Conservation (phyloP, 2,329 filamentous ascomycete genomes). For the Botrytis byssoidea region DNA sequence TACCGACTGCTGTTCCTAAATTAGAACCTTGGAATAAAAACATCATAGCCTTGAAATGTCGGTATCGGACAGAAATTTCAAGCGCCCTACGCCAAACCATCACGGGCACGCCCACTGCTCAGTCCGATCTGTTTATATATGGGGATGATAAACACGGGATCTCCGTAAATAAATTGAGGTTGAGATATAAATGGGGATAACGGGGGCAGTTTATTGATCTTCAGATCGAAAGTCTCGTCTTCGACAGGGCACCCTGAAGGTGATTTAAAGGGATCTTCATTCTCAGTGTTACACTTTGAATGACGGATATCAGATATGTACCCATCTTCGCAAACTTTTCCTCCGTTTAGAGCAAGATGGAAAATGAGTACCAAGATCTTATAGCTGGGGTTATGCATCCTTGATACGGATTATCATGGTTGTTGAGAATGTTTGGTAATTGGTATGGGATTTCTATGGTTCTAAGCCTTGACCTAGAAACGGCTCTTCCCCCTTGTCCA, state of each 20-base stretch:
- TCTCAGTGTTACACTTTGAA: neutral
- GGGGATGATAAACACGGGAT: conserved; percentile 16
- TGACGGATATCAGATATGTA: neutral
- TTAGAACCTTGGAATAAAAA: neutral
- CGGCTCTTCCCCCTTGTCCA: conserved; percentile 19
- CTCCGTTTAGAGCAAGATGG: neutral
- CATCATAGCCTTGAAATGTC: neutral
- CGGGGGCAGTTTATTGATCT: conserved; percentile 14
- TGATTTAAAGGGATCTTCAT: conserved; percentile 4
- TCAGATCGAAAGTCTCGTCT: conserved; percentile 16
- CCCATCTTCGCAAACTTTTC: neutral
- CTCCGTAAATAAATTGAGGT: conserved; percentile 16
- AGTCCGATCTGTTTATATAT: conserved; percentile 4
- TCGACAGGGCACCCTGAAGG: conserved; percentile 3
- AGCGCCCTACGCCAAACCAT: neutral
- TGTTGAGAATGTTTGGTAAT: neutral
- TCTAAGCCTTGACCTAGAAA: conserved; percentile 17
- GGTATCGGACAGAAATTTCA: neutral
- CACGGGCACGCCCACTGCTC: conserved; percentile 2
- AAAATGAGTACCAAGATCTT: conserved; percentile 10
- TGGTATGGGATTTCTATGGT: neutral
- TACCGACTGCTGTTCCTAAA: neutral
- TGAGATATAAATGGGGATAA: conserved; percentile 4
- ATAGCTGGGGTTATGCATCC: conserved; percentile 1
- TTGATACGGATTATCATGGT: neutral